phyloP scores from a whole-genome alignment of 768 basidiomycete genomes.

The Tricholoma matsutake region DNA sequence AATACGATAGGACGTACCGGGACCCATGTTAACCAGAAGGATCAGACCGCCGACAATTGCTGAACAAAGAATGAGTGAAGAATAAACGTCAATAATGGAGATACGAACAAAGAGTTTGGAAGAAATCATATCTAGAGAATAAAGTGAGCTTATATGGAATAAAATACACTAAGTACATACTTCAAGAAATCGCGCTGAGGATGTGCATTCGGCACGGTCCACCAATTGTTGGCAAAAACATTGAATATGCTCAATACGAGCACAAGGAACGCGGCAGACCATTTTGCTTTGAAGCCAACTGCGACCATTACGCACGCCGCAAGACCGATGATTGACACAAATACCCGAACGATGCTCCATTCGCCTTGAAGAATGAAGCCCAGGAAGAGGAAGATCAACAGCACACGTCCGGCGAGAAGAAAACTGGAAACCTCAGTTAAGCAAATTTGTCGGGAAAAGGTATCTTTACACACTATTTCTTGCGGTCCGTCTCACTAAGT shows the following conservation, averaged over 20 bases:
- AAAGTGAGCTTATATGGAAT: conserved; percentile 16
- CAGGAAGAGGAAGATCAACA: conserved; percentile 98
- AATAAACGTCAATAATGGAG: not conserved
- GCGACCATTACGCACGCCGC: conserved; percentile 95
- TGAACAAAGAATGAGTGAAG: conserved; percentile 17
- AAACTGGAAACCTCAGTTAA: conserved; percentile 51
- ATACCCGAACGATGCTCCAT: conserved; percentile 83
- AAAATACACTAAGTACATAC: conserved; percentile 41
- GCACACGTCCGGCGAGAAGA: conserved; percentile 93
- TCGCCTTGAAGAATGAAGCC: conserved; percentile 94
- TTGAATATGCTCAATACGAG: conserved; percentile 92
- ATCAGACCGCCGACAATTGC: conserved; percentile 97
- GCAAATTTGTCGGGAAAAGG: conserved; percentile 1
- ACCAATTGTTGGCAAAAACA: conserved; percentile 98
- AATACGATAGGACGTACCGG: conserved; percentile 50
- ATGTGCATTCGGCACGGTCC: conserved; percentile 88
- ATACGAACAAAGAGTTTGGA: conserved; percentile 83
- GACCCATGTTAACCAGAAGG: conserved; percentile 97
- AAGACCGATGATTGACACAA: conserved; percentile 88
- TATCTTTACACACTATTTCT: conserved; percentile 79
- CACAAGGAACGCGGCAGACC: conserved; percentile 95
- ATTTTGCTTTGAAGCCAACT: conserved; percentile 98
- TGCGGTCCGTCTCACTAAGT: conserved; percentile 92
- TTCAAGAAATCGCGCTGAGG: conserved; percentile 98
- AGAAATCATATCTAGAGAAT: conserved; percentile 86